Evolutionary conservation across 208 protist species (phyloP), one percentile per base, ranked within the genome.

Genomic region (Phytomonas sp.): DNA sequence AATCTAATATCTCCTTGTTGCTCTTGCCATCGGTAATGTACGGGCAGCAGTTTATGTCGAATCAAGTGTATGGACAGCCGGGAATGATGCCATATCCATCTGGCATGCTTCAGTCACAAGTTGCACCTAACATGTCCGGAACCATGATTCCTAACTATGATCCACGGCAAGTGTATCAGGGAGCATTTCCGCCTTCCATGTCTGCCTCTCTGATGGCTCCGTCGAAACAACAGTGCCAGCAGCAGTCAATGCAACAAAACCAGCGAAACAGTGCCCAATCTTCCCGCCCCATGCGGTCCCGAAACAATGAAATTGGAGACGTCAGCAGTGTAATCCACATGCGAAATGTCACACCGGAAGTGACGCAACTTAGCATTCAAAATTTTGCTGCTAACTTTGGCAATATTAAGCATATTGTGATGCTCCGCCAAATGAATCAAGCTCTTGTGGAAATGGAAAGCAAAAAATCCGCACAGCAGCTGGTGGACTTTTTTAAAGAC

Each of bases 401-500:
- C 62, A 84, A 91, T 53, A 89, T 97, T 62, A 90, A 91, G 68
- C 91, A 95, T 76, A 89, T 97, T 78, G 92, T 97, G 31, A 95
- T 97, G 92, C 89, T 97, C 62, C 84, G 92, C 2, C 88, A 95
- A 77, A 97, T 94, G 90, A 95, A 97, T 66, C 92, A 97, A 81
- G 89, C 92, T 9, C 83, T 97, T 2, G 80, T 97, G 60, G 88
- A 97, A 80, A 97, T 97, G 92, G 91, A 95, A 75, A 91, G 74
- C 56, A 77, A 73, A 59, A 89, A 93, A 73, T 88, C 83, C 43
- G 92, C 92, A 29, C 85, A 94, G 72, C 82, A 97, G 77, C 72
- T 97, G 63, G 87, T 97, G 56, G 86, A 97, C 62, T 95, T 93
- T 74, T 95, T 92, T 76, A 79, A 84, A 51, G 81, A 92, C 33